Evolutionary conservation across 1,284 basidiomycete species (phyloP).

Genomic region (Xerocomus nothofagi): DNA sequence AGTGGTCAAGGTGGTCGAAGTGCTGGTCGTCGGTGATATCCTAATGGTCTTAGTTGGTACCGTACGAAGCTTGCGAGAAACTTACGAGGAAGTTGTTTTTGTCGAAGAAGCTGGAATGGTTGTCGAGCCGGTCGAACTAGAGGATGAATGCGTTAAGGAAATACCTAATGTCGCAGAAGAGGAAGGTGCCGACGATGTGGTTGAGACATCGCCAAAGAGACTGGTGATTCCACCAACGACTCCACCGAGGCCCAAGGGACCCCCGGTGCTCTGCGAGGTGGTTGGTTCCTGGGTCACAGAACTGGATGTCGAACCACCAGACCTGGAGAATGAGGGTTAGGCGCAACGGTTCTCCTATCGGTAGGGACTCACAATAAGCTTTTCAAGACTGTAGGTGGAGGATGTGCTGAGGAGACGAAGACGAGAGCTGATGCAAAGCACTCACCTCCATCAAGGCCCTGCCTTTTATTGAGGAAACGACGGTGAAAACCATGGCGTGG

Average conservation of each 20-base stretch:
- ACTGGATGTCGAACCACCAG: constrained; percentile 4
- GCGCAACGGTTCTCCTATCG: not conserved
- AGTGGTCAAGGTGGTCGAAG: not conserved
- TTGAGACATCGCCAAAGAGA: constrained; percentile 14
- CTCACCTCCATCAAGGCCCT: constrained; percentile 34
- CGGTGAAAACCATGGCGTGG: constrained; percentile 16
- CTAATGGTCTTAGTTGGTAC: constrained; percentile 5
- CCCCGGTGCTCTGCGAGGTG: constrained; percentile 1
- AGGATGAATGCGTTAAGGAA: constrained; percentile 21
- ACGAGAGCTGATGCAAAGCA: not conserved
- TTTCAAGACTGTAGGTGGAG: constrained; percentile 16
- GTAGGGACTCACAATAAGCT: constrained; percentile 21
- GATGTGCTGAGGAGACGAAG: constrained; percentile 1
- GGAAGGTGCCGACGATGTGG: constrained; percentile 23
- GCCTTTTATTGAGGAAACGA: constrained; percentile 30
- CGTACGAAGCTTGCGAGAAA: not conserved
- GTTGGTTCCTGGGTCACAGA: not conserved
- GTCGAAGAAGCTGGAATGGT: constrained; percentile 9
- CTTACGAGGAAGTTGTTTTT: constrained; percentile 22
- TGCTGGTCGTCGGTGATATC: constrained; percentile 10
- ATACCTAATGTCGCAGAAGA: constrained; percentile 12
- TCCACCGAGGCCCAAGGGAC: constrained; percentile 1
- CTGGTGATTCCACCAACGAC: constrained; percentile 21
- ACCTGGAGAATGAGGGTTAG: constrained; percentile 6
- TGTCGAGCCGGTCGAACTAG: constrained; percentile 33